Evolutionary conservation across 176 grass and related monocot genomes (phyloP), one percentile per base, ranked within the genome.

Genomic region (Otatea glauca): DNA sequence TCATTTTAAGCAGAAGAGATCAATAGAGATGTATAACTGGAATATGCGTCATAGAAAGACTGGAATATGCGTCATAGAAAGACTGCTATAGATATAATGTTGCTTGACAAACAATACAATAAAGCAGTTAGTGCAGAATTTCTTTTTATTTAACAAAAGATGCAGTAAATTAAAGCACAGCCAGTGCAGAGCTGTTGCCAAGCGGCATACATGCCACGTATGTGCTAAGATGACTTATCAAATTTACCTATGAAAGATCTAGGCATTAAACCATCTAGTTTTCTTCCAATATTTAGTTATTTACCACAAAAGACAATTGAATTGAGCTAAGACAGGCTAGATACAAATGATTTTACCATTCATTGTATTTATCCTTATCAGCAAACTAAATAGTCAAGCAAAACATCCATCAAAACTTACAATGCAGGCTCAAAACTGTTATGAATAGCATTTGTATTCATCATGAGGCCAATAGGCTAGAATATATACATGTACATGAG

Each of bases 1-100:
- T 65, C 56, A 95, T 76, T 83, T 83, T 39, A 77, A 4, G 42
- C 18, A 50, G 3, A 34, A 73, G 29, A 85, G 16, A 53, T 89
- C 60, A 84, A 56, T 66, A 37, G 81, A 81, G 44, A 83, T 55
- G 70, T 65, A 47, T 56, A 3, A 34, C 34, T 34, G 34, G 34
- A 34, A 34, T 34, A 34, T 34, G 34, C 34, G 34, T 34, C 34
- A 3, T n/a, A n/a, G n/a, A n/a, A n/a, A n/a, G 14, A 37, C 35
- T 37, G 35, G 35, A 37, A 37, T 37, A 37, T 37, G 2, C 35
- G 35, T 37, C 35, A 4, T 20, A 17, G 0, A 66, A 63, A 24
- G 65, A 7, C 45, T 81, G 10, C 16, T 39, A 77, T 48, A 72
- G 45, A 48, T 14, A 45, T 25, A 86, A 79, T 8, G 23, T 20